Evolutionary conservation across 2,329 filamentous ascomycete species (phyloP).

Genomic region (Emmonsia crescens): DNA sequence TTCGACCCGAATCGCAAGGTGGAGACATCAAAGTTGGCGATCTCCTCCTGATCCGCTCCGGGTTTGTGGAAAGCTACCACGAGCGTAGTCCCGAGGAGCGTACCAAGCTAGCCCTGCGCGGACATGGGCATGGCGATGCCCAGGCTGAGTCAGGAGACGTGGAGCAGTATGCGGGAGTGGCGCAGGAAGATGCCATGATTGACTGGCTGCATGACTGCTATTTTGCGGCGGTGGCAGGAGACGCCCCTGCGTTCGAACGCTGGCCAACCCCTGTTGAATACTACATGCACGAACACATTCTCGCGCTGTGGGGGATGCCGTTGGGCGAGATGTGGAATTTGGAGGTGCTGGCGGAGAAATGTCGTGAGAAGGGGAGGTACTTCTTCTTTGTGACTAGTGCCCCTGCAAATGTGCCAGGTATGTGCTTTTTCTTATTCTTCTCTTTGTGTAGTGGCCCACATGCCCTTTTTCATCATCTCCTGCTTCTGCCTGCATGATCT

Average conservation of each 20-base stretch:
- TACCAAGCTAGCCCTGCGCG: constrained; percentile 22
- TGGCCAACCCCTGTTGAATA: constrained; percentile 40
- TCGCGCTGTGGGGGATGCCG: constrained; percentile 36
- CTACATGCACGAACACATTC: constrained; percentile 31
- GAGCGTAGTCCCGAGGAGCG: constrained; percentile 29
- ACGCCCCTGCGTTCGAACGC: constrained; percentile 53
- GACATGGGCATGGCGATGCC: constrained; percentile 5
- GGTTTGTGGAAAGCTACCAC: constrained; percentile 50
- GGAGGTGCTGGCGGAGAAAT: constrained; percentile 26
- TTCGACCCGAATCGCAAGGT: constrained; percentile 44
- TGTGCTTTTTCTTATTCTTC: constrained; percentile 10
- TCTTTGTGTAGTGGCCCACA: neutral
- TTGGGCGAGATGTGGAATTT: constrained; percentile 38
- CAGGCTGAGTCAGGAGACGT: constrained; percentile 23
- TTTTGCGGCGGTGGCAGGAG: constrained; percentile 55
- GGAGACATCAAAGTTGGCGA: constrained; percentile 51
- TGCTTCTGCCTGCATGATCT: neutral
- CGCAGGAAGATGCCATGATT: constrained; percentile 45
- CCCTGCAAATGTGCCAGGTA: constrained; percentile 32
- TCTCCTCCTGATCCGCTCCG: constrained; percentile 55
- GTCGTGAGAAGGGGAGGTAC: constrained; percentile 28
- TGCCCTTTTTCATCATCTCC: neutral
- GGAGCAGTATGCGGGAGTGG: constrained; percentile 39
- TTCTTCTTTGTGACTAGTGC: constrained; percentile 35
- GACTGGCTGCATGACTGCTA: constrained; percentile 60